Evolutionary conservation across 1,139 yeast genomes (phyloP), one percentile per base, ranked within the genome.

Genomic region (Suhomyces coccinellae): DNA sequence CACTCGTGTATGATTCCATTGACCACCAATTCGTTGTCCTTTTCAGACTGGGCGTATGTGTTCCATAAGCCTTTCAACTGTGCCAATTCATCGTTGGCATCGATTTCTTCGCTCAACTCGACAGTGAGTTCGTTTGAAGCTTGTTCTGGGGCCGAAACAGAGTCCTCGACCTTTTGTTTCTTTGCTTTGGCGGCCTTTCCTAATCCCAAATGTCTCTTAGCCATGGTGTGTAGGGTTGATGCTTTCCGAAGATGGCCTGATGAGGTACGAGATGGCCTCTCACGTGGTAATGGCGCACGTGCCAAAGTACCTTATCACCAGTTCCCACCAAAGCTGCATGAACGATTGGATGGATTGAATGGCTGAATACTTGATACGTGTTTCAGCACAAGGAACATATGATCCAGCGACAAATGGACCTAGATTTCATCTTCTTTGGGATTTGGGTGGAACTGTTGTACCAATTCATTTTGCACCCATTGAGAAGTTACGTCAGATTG

Each of bases 1-100:
- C 97, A 87, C 63, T 93, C 98, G 58, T 93, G 97, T 16, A 93
- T 80, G 5, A 93, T 77, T 26, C 97, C 98, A 57, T 90, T 87
- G 43, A 90, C 68, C 33, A 89, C 79, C 51, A 77, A 68, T 61
- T 78, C 89, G 52, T 77, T 79, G 41, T 80, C 83, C 52, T 78
- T 77, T 14, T 79, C 82, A 3, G 85, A 74, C 37, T 71, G 57
- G 39, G 62, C 57, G 62, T 79, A 85, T 2, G 86, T 80, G 27
- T 67, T 67, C 86, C 88, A 90, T 37, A 89, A 71, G 4, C 87
- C 95, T 51, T 67, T 67, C 45, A 90, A 65, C 62, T 90, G 96
- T 1, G 82, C 82, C 13, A 88, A 58, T 54, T 87, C 95, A 60
- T 90, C 93, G 52, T 86, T 84, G 4, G 87, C 83, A 58, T 85